A percentile compares a stretch with the other conserved stretches of the same genome.
phyloP scores from a whole-genome alignment of 2,329 filamentous ascomycete species.

The Diaporthe longicolla region DNA sequence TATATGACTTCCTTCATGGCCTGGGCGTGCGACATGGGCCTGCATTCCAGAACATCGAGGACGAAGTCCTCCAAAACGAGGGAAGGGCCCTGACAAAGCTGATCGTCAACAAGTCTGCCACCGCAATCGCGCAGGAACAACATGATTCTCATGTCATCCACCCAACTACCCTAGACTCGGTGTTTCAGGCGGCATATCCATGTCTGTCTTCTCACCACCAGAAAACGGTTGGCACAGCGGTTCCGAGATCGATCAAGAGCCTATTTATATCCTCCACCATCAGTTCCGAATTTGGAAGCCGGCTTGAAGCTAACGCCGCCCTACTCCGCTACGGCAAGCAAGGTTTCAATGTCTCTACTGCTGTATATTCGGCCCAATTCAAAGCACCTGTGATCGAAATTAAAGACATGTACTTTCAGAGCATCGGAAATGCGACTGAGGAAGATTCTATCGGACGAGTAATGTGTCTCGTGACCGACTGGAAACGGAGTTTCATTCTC shows the following conservation, averaged over 20 bases:
- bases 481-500: slow-evolving; percentile 30
- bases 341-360: not conserved
- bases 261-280: slow-evolving; percentile 11
- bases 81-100: slow-evolving; percentile 22
- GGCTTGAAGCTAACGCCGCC: not conserved
- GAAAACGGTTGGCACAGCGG: not conserved
- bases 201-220: slow-evolving; percentile 21
- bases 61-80: slow-evolving; percentile 13
- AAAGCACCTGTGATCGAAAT: not conserved
- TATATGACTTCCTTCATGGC: slow-evolving; percentile 42
- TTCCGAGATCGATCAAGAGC: slow-evolving; percentile 16
- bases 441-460: not conserved
- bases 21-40: slow-evolving; percentile 45
- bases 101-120: not conserved
- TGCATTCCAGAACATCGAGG: slow-evolving; percentile 44
- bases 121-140: not conserved
- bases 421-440: slow-evolving; percentile 8
- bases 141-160: slow-evolving; percentile 43
- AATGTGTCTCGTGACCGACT: slow-evolving; percentile 9
- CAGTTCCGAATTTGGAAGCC: not conserved
- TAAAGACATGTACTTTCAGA: slow-evolving; percentile 27
- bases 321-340: not conserved
- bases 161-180: slow-evolving; percentile 46
- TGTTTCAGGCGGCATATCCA: slow-evolving; percentile 43
- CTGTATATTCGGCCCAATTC: not conserved